Conservation (phyloP, 106 monocot species). For the Allium cepa region DNA sequence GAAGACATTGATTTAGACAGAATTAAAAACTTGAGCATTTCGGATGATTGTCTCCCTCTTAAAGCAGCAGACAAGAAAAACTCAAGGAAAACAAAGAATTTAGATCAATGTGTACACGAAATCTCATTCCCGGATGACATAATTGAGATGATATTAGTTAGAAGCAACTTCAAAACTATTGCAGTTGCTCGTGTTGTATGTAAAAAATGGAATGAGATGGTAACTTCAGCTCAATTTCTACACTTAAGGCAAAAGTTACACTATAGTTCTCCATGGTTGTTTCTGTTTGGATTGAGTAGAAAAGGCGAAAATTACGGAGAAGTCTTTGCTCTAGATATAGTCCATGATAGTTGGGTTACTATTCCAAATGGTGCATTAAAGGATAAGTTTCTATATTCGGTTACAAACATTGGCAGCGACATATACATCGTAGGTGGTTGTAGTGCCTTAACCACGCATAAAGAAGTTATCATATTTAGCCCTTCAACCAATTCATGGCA, state of each 20-base stretch:
- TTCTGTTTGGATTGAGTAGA: conserved; percentile 54
- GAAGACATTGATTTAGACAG: conserved; percentile 38
- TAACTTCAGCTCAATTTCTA: conserved; percentile 41
- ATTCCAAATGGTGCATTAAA: conserved; percentile 27
- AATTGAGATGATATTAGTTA: conserved; percentile 57
- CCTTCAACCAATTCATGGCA: conserved; percentile 51
- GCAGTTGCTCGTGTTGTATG: conserved; percentile 56
- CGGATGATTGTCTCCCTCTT: conserved; percentile 23
- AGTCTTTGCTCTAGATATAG: conserved; percentile 62
- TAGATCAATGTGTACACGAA: neutral
- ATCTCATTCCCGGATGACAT: conserved; percentile 64
- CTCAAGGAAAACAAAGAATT: conserved; percentile 26
- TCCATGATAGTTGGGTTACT: conserved; percentile 42
- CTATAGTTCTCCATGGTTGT: conserved; percentile 52
- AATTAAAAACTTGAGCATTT: conserved; percentile 12
- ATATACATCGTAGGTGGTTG: conserved; percentile 76
- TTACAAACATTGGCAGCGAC: conserved; percentile 42
- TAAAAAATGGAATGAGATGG: conserved; percentile 62
- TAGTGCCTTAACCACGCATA: conserved; percentile 37
- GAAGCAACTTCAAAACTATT: conserved; percentile 48
- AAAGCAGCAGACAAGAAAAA: conserved; percentile 24
- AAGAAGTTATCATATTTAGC: conserved; percentile 54
- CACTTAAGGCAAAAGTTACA: conserved; percentile 25
- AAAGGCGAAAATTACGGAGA: conserved; percentile 26
- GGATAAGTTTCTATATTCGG: conserved; percentile 56